Base-by-base conservation (phyloP, 2,329 filamentous ascomycete species). In the Aspergillus sp. region DNA sequence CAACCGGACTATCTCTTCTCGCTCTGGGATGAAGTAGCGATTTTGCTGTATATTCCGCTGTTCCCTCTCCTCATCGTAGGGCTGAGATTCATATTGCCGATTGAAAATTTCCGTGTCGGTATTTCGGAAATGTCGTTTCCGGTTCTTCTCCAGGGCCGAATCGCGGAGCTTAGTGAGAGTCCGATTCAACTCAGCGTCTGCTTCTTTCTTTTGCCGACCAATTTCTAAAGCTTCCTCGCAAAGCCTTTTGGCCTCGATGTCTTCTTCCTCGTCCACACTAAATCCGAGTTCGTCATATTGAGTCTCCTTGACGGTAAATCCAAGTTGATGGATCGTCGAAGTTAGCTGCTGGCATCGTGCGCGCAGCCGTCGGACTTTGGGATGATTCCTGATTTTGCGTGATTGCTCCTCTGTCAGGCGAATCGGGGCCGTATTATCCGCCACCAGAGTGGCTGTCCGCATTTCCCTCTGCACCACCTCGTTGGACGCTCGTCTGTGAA, bases 41-140 rank as follows among this genome's bases (percentile, higher is more conserved):
- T 28, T 43, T 46, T 22, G 51, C 19, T 17, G 38, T 19, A 48
- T 17, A 41, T n/a, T 48, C 23, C 31, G 34, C 23, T 31, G 25
- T 30, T 57, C 19, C 4, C 34, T 57, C 13, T 41, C 48, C 34
- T 49, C 2, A 22, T 13, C 8, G 4, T 5, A 6, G 49, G 43
- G 46, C 19, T 43, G 4, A n/a, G 54, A 41, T n/a, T 65, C 22
- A 49, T 68, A 59, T 41, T 56, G 54, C 34, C 59, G 52, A 53
- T 71, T 69, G 46, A 73, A 66, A 60, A 66, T 60, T 19, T 61
- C 60, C 2, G 64, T 68, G 49, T 71, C 62, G 3, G 57, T 58
- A 54, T 68, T 57, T n/a, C 58, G 52, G 60, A 72, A 72, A 58
- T 69, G 59, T 50, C 63, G 60, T 48, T 65, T 63, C 48, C 61